Percentiles rank a stretch among this genome's conserved stretches.
Conservation (phyloP, 352 stramenopile genomes). For the Globisporangium rhizosaccharum region DNA sequence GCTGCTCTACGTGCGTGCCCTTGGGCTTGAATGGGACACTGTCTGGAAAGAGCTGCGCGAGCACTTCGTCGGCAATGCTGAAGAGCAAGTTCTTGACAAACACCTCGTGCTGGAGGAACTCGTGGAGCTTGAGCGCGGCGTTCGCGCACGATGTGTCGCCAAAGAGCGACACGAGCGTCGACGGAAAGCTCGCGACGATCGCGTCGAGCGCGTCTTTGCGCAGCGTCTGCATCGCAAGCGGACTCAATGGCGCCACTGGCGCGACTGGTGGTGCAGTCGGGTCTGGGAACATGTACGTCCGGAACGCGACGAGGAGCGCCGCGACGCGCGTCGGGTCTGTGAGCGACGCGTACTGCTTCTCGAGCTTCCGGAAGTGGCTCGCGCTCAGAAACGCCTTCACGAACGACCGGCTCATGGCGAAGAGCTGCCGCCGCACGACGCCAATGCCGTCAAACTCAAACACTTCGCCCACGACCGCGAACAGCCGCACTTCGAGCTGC, state of each 20-base stretch:
- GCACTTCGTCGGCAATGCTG: conserved; percentile 68
- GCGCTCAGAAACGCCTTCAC: conserved; percentile 76
- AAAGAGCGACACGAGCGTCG: conserved; percentile 69
- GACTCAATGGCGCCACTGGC: conserved; percentile 10
- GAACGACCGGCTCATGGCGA: conserved; percentile 75
- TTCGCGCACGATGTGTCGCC: conserved; percentile 70
- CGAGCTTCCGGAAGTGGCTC: conserved; percentile 79
- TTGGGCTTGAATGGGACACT: conserved; percentile 45
- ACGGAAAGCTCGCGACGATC: conserved; percentile 66
- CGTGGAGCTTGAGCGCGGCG: conserved; percentile 76
- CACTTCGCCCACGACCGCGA: conserved; percentile 65
- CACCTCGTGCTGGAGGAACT: conserved; percentile 85
- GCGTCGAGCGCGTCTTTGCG: conserved; percentile 64
- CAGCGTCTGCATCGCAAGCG: conserved; percentile 42
- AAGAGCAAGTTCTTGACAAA: conserved; percentile 86
- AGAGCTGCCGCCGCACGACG: conserved; percentile 77
- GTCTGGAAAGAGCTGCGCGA: conserved; percentile 74
- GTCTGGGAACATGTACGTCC: conserved; percentile 59
- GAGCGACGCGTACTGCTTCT: conserved; percentile 76
- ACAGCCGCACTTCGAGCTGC: conserved; percentile 75
- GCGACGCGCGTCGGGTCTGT: conserved; percentile 68
- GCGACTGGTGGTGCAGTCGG: conserved; percentile 12
- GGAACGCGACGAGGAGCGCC: conserved; percentile 40
- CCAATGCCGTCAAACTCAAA: conserved; percentile 87
- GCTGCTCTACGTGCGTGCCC: conserved; percentile 1